A percentile compares a stretch with the other conserved stretches of the same genome.
Evolutionary conservation across 106 monocot genomes (phyloP).

Genomic region (Hemerocallis citrina): DNA sequence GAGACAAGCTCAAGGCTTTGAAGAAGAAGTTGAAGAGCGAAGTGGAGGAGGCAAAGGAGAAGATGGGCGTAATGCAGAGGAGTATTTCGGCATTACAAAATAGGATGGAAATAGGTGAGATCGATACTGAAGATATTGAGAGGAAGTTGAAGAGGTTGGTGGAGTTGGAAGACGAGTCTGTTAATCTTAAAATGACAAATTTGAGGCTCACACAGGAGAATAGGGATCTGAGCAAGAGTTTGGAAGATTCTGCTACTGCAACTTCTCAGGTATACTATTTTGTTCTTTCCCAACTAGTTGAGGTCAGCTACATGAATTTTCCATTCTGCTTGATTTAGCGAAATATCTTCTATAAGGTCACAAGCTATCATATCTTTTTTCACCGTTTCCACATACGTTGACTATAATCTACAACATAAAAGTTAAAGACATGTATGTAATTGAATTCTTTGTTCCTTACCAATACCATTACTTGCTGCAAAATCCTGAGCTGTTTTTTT

Average conservation of each 20-base stretch:
- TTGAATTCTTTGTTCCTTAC: not conserved
- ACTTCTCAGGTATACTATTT: constrained; percentile 19
- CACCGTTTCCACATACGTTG: too few relatives aligned
- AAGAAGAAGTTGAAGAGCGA: constrained; percentile 29
- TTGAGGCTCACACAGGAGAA: constrained; percentile 35
- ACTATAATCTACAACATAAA: not conserved
- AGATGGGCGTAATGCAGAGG: constrained; percentile 16
- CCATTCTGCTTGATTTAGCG: too few relatives aligned
- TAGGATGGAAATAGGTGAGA: constrained; percentile 8
- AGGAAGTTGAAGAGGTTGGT: constrained; percentile 31
- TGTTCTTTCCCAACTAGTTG: too few relatives aligned
- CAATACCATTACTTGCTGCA: too few relatives aligned
- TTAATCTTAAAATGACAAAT: constrained; percentile 25
- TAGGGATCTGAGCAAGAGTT: constrained; percentile 20
- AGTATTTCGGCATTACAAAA: constrained; percentile 17
- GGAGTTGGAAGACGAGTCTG: constrained; percentile 42
- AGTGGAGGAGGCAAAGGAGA: constrained; percentile 29
- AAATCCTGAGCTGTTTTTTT: too few relatives aligned
- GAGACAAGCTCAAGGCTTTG: constrained; percentile 32
- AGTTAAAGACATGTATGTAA: not conserved
- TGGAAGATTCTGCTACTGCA: constrained; percentile 28
- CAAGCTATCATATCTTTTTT: too few relatives aligned
- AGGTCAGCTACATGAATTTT: too few relatives aligned
- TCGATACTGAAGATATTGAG: constrained; percentile 10
- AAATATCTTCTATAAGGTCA: too few relatives aligned